A percentile compares a stretch with the other conserved stretches of the same genome.
phyloP scores from a whole-genome alignment of 2,329 filamentous ascomycete species.

The Talaromyces verruculosus region DNA sequence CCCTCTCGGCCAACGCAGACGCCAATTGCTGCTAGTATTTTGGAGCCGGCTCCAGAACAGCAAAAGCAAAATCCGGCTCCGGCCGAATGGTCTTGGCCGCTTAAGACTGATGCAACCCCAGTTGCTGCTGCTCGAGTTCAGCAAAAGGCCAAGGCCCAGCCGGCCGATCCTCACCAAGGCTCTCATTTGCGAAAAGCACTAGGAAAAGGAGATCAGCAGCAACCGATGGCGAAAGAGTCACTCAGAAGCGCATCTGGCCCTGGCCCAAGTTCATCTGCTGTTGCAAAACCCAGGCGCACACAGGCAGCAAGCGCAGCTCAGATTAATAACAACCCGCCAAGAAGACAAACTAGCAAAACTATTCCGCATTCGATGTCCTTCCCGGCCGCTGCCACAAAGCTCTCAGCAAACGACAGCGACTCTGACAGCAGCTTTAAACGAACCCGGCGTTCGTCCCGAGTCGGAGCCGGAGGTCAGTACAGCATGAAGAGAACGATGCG shows the following conservation, averaged over 20 bases:
- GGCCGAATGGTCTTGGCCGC: conserved; percentile 19
- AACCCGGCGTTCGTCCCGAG: conserved; percentile 49
- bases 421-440: conserved; percentile 76
- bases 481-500: conserved; percentile 76
- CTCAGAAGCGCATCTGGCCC: conserved; percentile 3
- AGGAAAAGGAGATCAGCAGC: conserved; percentile 13
- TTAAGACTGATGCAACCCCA: conserved; percentile 2
- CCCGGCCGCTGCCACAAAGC: conserved; percentile 47
- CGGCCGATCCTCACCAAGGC: conserved; percentile 25
- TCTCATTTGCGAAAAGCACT: conserved; percentile 21
- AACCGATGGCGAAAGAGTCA: background rate
- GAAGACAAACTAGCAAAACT: conserved; percentile 13
- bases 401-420: conserved; percentile 66
- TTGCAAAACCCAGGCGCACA: conserved; percentile 24
- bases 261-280: conserved; percentile 2
- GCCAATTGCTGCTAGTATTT: background rate
- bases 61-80: background rate
- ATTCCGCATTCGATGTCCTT: conserved; percentile 20
- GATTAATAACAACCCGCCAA: conserved; percentile 21
- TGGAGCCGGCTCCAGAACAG: background rate
- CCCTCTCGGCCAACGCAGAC: background rate
- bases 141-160: conserved; percentile 26
- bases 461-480: conserved; percentile 52
- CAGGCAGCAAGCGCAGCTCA: conserved; percentile 28
- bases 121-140: conserved; percentile 19